Evolutionary conservation across 257 asterid genomes (phyloP), one percentile per base, ranked within the genome.

Genomic region (Petunia secreta): DNA sequence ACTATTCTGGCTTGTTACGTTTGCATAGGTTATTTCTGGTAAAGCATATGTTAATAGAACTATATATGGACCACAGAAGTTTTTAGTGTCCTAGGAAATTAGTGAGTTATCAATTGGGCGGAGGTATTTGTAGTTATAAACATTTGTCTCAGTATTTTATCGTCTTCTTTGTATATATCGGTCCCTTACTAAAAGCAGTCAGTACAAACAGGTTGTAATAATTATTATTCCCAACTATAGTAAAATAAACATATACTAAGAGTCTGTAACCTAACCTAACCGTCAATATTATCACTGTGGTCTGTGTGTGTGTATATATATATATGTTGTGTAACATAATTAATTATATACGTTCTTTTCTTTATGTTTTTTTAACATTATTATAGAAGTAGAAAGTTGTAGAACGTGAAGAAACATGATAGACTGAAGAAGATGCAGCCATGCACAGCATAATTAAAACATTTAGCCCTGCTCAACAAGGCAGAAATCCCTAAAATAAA

Each of bases 211-310:
- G 46, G 46, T 41, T 36, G 43, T 40, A 25, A 25, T 66, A 2
- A 41, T 69, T 57, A 43, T 63, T 68, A 62, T n/a, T 43, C 8
- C 67, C 79, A 77, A 77, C 80, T 80, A 25, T 25, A 54, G 65
- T 43, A 1, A 3, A 8, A 63, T 36, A n/a, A 6, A 37, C 8
- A 36, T 10, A 37, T 16, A 25, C 25, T 25, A 48, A 7, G 15
- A 41, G 5, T 40, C 25, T 40, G 34, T 73, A 71, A 3, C 41
- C 36, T 50, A 6, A 73, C 34, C 36, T 1, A 73, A 14, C 77
- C 46, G 8, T 36, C n/a, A 36, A 36, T 63, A 63, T 37, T 63
- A 63, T 63, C 44, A 37, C 3, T 57, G 6, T 57, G 37, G 2
- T 63, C 15, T 36, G n/a, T n/a, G n/a, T n/a, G n/a, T n/a, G n/a